These are phyloP conservation scores for Oropetium thomaeum DNA, from an alignment of 176 grass and related monocot species.

Conservation along the genomic window DNA sequence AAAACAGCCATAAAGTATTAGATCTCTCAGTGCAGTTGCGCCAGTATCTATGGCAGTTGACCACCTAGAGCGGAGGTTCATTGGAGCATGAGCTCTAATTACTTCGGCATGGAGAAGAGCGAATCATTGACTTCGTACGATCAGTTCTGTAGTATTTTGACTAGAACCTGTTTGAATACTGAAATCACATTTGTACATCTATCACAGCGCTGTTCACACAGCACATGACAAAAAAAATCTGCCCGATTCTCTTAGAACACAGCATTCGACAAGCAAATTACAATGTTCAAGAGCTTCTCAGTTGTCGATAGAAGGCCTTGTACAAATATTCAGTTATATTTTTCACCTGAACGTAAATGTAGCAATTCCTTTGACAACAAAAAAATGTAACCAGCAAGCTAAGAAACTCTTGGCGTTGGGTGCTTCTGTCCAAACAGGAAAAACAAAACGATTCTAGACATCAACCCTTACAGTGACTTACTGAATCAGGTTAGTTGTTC, in stretches of 20 bases:
- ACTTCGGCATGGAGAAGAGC: slow-evolving; percentile 30
- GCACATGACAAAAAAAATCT: slow-evolving; percentile 3
- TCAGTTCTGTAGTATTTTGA: neutral
- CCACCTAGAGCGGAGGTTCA: slow-evolving; percentile 2
- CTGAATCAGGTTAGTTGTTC: neutral
- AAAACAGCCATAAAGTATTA: neutral
- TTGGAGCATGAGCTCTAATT: slow-evolving; percentile 29
- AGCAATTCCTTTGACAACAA: neutral
- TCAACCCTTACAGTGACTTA: neutral
- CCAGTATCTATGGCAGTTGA: slow-evolving; percentile 25
- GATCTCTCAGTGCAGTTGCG: neutral
- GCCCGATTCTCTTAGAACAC: neutral
- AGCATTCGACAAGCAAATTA: neutral
- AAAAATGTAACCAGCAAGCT: neutral
- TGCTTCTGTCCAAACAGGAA: neutral
- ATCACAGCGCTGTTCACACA: neutral
- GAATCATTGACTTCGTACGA: slow-evolving; percentile 35
- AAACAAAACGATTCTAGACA: neutral
- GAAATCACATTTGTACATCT: slow-evolving; percentile 15
- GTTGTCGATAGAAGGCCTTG: neutral
- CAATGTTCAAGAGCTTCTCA: neutral
- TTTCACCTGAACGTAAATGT: neutral
- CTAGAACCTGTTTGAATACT: slow-evolving; percentile 6
- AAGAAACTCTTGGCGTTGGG: neutral
- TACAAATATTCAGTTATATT: neutral